Base-by-base conservation (phyloP, 1,284 basidiomycete genomes). In the Ustilago xerochloae region DNA sequence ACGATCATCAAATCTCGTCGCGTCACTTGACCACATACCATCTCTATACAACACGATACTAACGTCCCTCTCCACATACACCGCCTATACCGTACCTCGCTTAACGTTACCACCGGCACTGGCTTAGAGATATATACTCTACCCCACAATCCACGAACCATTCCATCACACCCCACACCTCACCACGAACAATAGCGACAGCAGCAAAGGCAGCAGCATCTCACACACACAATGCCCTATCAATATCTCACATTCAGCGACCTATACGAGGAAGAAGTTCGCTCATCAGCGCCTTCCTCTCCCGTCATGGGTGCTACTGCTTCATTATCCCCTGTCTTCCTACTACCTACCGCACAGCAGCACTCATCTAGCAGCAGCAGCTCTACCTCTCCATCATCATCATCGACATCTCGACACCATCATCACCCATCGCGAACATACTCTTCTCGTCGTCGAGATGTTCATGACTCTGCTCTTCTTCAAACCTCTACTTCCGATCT, bases 221-320 rank as follows among this genome's bases (percentile, higher is more conserved):
- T 55, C 24, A 10, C 29, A 18, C 29, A 36, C 41, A 36, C 53
- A n/a, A 45, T 75, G 72, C 66, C 62, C 1, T 75, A 69, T 20
- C 66, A 65, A 46, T 75, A 66, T 60, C 66, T 75, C 24, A 66
- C 72, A 22, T 75, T 75, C 58, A 75, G 72, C 60, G 56, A 75
- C 45, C 72, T 75, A 1, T 75, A 69, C 49, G 72, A 75, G 53
- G 59, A 70, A 47, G 41, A 69, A 48, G 58, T 65, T 43, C 55
- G 66, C 20, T 59, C 66, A 4, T 75, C 72, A 1, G 56, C 63
- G 10, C 72, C 72, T 28, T 65, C 72, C 2, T 75, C 63, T 4
- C 72, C 71, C 32, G 70, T 64, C 53, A 52, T 64, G 56, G 41
- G 32, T 10, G 59, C 63, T 9, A 39, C 68, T 3, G 30, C 60